These are phyloP conservation scores for Didymosphaeria variabile DNA, from an alignment of 2,329 filamentous ascomycete species.

Conservation along the genomic window DNA sequence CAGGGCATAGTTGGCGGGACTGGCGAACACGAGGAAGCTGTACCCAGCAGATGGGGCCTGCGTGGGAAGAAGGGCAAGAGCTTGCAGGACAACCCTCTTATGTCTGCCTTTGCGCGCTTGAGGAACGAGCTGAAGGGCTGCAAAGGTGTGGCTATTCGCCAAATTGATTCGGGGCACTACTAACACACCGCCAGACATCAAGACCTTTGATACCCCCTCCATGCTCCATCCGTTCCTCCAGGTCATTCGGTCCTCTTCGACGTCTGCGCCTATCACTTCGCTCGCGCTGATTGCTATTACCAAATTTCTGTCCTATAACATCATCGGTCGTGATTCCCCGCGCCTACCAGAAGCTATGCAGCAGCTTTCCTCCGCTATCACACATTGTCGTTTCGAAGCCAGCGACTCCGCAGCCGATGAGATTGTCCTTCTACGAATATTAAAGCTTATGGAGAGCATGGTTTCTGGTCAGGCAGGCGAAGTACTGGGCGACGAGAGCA, in stretches of 20 bases:
- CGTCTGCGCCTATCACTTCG: slow-evolving; percentile 94
- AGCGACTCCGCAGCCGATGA: slow-evolving; percentile 95
- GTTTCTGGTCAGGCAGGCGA: slow-evolving; percentile 92
- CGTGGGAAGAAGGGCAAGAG: slow-evolving; percentile 95
- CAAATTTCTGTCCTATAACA: slow-evolving; percentile 95
- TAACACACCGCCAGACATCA: slow-evolving; percentile 71
- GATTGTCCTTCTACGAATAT: slow-evolving; percentile 90
- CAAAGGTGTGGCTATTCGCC: slow-evolving; percentile 66
- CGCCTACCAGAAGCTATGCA: slow-evolving; percentile 93
- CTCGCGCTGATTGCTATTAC: slow-evolving; percentile 91
- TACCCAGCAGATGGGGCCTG: slow-evolving; percentile 89
- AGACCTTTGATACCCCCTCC: slow-evolving; percentile 85
- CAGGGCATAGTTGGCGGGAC: slow-evolving; percentile 44
- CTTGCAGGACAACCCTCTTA: slow-evolving; percentile 96
- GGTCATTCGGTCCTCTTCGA: slow-evolving; percentile 95
- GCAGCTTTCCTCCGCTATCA: slow-evolving; percentile 90
- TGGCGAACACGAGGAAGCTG: slow-evolving; percentile 61
- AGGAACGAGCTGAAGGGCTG: slow-evolving; percentile 87
- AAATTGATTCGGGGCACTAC: slow-evolving; percentile 19
- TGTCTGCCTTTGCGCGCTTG: slow-evolving; percentile 91
- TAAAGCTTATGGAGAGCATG: slow-evolving; percentile 99
- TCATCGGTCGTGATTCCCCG: slow-evolving; percentile 85
- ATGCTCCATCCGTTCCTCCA: slow-evolving; percentile 94
- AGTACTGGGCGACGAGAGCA: slow-evolving; percentile 94
- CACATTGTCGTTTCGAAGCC: slow-evolving; percentile 96